Evolutionary conservation across 2,329 filamentous ascomycete genomes (phyloP), one percentile per base, ranked within the genome.

Genomic region (Venturia asperata): DNA sequence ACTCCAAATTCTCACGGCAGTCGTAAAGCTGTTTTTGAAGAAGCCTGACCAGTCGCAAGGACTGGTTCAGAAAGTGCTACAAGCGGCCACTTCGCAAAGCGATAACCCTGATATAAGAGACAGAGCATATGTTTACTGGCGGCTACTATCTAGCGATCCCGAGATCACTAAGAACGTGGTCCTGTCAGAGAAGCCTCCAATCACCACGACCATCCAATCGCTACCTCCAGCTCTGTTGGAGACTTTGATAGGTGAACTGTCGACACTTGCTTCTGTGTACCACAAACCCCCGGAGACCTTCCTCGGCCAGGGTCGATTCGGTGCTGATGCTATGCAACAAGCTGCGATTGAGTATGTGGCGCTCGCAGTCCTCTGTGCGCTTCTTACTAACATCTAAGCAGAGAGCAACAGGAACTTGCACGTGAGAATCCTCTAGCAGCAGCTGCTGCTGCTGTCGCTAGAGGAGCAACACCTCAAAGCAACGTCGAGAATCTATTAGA

Each of bases 221-320:
- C 83, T 97, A 39, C 92, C 94, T 1, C 84, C 89, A 5, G 82
- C 87, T 42, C 83, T 99, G 7, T 84, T 99, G 55, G 93, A 99
- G 67, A 88, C 92, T 75, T 86, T 99, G n/a, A 85, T 99, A 10
- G 83, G 84, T 11, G 93, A 99, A 76, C 85, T 99, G 41, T 97
- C 93, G 15, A 97, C 94, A 11, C 84, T 99, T 39, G 92, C 94
- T 9, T 97, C 93, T 1, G 94, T 99, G 27, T 99, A 99, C 78
- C 94, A 99, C 84, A 97, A 96, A 79, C 92, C 92, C 10, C 92
- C 94, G 56, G 91, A 96, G 82, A 92, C 93, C n/a, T 99, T 99
- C 77, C 88, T 99, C 66, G 94, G 94, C 70, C 92, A 96, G 77
- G 94, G 94, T 52, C 87, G 93, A 56, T 97, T 91, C 70, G 94